Evolutionary conservation across 208 protist species (phyloP).

Genomic region (Trypanosoma congolense): DNA sequence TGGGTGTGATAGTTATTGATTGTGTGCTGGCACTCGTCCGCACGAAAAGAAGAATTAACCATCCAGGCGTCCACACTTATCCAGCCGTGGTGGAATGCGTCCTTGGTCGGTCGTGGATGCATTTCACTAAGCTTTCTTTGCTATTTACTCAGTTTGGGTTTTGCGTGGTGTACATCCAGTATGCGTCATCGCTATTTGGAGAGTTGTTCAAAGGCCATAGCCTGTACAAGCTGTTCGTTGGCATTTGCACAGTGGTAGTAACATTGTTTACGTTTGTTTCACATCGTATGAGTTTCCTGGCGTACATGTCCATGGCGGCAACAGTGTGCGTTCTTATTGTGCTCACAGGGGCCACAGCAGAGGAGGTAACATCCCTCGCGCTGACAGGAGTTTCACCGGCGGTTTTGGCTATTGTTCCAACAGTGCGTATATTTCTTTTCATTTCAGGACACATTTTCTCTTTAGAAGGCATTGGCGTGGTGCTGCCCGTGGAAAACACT

Average conservation of each 20-base stretch:
- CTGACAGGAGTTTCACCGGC: conserved; percentile 34
- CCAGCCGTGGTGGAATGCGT: conserved; percentile 67
- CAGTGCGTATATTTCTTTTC: conserved; percentile 53
- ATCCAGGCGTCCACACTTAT: conserved; percentile 57
- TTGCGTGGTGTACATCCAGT: conserved; percentile 80
- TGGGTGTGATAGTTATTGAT: conserved; percentile 74
- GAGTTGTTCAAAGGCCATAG: conserved; percentile 24
- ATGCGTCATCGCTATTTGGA: conserved; percentile 68
- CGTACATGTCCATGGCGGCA: conserved; percentile 61
- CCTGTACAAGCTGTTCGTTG: conserved; percentile 48
- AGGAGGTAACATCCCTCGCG: conserved; percentile 37
- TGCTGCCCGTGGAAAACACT: conserved; percentile 79
- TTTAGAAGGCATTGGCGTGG: conserved; percentile 68
- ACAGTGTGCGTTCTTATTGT: conserved; percentile 48
- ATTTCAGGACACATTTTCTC: conserved; percentile 78
- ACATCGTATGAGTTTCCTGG: conserved; percentile 46
- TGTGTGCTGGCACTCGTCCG: conserved; percentile 55
- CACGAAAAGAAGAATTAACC: conserved; percentile 55
- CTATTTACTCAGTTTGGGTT: conserved; percentile 87
- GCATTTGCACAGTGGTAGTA: conserved; percentile 41
- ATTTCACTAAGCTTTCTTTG: conserved; percentile 61
- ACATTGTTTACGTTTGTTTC: conserved; percentile 70
- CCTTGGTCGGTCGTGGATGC: conserved; percentile 45
- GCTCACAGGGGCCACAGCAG: conserved; percentile 45
- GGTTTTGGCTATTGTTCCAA: conserved; percentile 27